Conservation (phyloP, 495 filamentous ascomycete species). For the Annulohypoxylon bovei region DNA sequence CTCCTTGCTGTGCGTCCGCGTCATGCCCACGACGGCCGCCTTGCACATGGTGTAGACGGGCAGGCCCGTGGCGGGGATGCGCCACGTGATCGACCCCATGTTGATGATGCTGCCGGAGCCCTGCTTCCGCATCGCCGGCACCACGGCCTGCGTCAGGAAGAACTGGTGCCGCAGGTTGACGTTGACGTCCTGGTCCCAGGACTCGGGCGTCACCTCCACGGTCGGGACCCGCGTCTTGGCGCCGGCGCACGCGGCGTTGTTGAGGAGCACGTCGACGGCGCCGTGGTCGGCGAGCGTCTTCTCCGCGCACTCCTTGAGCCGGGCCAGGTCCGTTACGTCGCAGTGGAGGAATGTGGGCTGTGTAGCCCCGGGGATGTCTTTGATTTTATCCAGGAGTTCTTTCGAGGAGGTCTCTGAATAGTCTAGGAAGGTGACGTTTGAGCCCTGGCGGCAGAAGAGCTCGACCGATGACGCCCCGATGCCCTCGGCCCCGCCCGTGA, state of each 20-base stretch:
- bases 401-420: conserved; percentile 52
- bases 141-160: conserved; percentile 59
- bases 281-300: conserved; percentile 44
- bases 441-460: conserved; percentile 57
- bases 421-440: conserved; percentile 61
- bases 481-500: conserved; percentile 63
- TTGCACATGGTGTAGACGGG: conserved; percentile 65
- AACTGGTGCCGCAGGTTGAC: conserved; percentile 51
- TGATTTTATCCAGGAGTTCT: conserved; percentile 50
- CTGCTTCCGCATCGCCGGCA: conserved; percentile 46
- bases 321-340: conserved; percentile 55
- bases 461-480: conserved; percentile 60
- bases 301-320: conserved; percentile 45
- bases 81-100: conserved; percentile 62
- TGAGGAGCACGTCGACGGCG: conserved; percentile 51
- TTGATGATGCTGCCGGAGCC: conserved; percentile 64
- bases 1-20: conserved; percentile 65
- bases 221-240: conserved; percentile 39
- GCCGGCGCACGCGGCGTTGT: conserved; percentile 51
- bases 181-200: conserved; percentile 42
- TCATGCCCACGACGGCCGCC: conserved; percentile 68
- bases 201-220: conserved; percentile 41
- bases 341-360: conserved; percentile 55
- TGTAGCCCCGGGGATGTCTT: conserved; percentile 43
- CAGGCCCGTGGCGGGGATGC: conserved; percentile 55